Evolutionary conservation across 208 protist species (phyloP).

Genomic region (Acanthamoeba healyi): DNA sequence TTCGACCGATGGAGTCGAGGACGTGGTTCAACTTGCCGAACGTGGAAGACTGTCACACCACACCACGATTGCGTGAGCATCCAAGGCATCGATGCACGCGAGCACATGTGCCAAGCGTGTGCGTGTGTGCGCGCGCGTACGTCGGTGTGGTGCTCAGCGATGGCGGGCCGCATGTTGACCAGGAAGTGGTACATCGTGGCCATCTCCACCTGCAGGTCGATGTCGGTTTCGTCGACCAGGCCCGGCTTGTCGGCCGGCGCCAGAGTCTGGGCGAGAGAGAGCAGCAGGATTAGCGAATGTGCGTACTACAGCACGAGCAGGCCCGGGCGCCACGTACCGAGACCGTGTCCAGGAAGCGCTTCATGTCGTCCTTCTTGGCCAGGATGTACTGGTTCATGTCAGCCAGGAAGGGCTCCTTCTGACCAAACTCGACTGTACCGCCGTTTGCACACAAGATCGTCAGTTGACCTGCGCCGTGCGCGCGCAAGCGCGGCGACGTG

Average conservation of each 20-base stretch:
- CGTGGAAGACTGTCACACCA: no score
- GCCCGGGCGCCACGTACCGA: not conserved
- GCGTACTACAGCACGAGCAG: no score
- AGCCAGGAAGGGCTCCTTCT: slow-evolving; percentile 52
- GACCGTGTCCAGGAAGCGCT: slow-evolving; percentile 34
- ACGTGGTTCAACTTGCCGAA: no score
- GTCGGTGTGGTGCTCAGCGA: not conserved
- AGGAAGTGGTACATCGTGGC: not conserved
- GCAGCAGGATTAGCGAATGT: not conserved
- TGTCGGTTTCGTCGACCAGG: not conserved
- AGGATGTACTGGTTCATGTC: slow-evolving; percentile 21
- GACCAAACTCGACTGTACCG: not conserved
- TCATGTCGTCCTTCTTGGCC: slow-evolving; percentile 36
- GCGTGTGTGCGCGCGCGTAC: no score
- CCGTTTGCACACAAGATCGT: not conserved
- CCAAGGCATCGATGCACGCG: no score
- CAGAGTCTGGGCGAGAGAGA: not conserved
- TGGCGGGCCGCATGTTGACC: slow-evolving; percentile 25
- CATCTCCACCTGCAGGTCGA: slow-evolving; percentile 41
- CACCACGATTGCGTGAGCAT: no score
- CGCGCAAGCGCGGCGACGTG: no score
- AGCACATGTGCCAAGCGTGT: no score
- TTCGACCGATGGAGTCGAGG: no score
- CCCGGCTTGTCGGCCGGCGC: slow-evolving; percentile 25
- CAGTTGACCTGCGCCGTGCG: not conserved